phyloP scores from a whole-genome alignment of 805 yeast species.

The Wickerhamomyces chaumierensis region DNA sequence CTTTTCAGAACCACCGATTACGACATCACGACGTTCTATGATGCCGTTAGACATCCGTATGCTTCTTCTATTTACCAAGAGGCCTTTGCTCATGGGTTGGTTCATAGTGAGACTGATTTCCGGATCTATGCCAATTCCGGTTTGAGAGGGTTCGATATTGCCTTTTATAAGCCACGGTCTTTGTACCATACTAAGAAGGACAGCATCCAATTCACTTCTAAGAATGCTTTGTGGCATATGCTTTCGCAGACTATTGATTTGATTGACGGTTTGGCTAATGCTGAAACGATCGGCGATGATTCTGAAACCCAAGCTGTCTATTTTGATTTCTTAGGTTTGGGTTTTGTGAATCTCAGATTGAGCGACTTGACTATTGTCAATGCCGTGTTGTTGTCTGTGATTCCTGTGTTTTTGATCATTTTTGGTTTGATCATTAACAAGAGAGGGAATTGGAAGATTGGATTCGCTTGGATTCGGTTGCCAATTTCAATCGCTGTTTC shows the following conservation, averaged over 20 bases:
- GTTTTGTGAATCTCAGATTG: conserved; percentile 42
- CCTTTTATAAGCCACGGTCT: conserved; percentile 78
- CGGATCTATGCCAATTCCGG: conserved; percentile 58
- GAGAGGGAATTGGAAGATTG: conserved; percentile 38
- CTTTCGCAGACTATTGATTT: conserved; percentile 58
- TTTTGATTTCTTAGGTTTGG: conserved; percentile 52
- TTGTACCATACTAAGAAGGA: conserved; percentile 75
- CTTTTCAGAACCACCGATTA: conserved; percentile 76
- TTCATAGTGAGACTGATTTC: conserved; percentile 80
- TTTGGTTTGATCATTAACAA: conserved; percentile 36
- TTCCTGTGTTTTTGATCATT: conserved; percentile 42
- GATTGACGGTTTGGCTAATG: conserved; percentile 31
- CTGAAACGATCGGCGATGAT: conserved; percentile 23
- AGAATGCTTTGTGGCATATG: conserved; percentile 79
- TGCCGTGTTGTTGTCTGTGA: conserved; percentile 34
- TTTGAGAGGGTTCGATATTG: conserved; percentile 78
- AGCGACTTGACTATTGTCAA: conserved; percentile 39
- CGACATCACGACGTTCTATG: conserved; percentile 49
- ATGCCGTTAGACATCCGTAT: conserved; percentile 53
- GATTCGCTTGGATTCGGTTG: conserved; percentile 39
- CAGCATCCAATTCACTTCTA: conserved; percentile 49
- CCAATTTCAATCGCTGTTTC: conserved; percentile 48
- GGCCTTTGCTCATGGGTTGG: conserved; percentile 64
- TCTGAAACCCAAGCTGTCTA: conserved; percentile 39
- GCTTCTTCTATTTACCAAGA: conserved; percentile 76